Evolutionary conservation across 495 filamentous ascomycete genomes (phyloP), one percentile per base, ranked within the genome.

Genomic region (Immersiella caudata): DNA sequence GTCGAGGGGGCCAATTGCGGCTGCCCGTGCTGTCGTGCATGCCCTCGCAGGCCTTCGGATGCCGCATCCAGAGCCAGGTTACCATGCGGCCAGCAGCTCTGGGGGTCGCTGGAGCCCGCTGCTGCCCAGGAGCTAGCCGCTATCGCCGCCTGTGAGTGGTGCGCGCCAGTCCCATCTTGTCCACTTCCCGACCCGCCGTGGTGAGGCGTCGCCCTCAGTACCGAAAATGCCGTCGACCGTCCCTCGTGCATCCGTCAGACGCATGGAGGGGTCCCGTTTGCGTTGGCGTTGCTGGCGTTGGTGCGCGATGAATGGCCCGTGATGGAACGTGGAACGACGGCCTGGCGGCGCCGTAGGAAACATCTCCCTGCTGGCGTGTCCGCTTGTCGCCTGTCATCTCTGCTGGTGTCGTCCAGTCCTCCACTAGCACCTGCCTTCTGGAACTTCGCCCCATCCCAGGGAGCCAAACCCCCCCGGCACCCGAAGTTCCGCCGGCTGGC

Each of bases 191-290:
- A 46, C 40, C 40, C 40, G 40, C 56, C 56, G 56, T 59, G 9
- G 18, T 18, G 12, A 16, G 29, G 22, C 29, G 40, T 46, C 16
- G 40, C 40, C 40, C 40, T 46, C 29, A 50, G 58, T 62, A 67
- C 63, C 69, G 64, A 67, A 67, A 67, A 27, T 62, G 36, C 66
- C 50, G 66, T 46, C 58, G 55, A 51, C 65, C 65, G 58, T 24
- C 22, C 18, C 25, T 6, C 36, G 6, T 21, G 21, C 29, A n/a
- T n/a, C 27, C 40, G 56, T n/a, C 56, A 59, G 24, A 14, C 40
- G 40, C 24, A 59, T 22, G 22, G 24, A n/a, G 11, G 16, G 56
- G 16, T 20, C 24, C 33, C 29, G 29, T 33, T 33, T 33, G 59
- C 24, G 22, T 18, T 35, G 33, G 27, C 36, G 50, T n/a, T n/a